Evolutionary conservation across 2,329 filamentous ascomycete genomes (phyloP).

Genomic region (Aspergillus fumigatus): DNA sequence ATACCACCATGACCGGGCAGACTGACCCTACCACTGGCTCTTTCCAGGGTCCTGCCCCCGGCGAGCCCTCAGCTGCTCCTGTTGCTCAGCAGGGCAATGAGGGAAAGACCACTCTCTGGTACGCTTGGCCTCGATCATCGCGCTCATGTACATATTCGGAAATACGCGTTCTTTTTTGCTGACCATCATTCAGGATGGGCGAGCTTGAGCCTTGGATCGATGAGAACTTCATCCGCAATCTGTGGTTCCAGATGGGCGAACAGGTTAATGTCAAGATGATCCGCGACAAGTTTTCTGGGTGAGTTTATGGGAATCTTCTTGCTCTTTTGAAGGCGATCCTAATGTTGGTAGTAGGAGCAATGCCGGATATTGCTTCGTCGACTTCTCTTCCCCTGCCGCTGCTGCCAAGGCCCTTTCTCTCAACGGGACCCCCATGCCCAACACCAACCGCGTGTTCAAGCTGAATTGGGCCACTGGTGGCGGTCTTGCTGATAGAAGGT

Average conservation of each 20-base stretch:
- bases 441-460: slow-evolving; percentile 94
- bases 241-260: slow-evolving; percentile 91
- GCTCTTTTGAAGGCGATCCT: slow-evolving; percentile 24
- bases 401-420: slow-evolving; percentile 86
- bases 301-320: slow-evolving; percentile 33
- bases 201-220: slow-evolving; percentile 99
- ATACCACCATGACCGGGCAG: slow-evolving; percentile 53
- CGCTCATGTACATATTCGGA: background rate
- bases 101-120: slow-evolving; percentile 55
- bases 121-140: slow-evolving; percentile 18
- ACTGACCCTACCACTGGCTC: slow-evolving; percentile 52
- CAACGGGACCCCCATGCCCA: slow-evolving; percentile 85
- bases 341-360: slow-evolving; percentile 62
- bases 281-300: slow-evolving; percentile 98
- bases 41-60: slow-evolving; percentile 46
- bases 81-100: slow-evolving; percentile 50
- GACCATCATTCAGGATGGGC: slow-evolving; percentile 72
- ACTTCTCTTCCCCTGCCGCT: slow-evolving; percentile 77
- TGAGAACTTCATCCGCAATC: slow-evolving; percentile 94
- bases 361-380: slow-evolving; percentile 97
- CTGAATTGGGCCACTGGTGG: slow-evolving; percentile 99
- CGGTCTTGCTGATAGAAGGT: slow-evolving; percentile 89
- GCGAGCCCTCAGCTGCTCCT: slow-evolving; percentile 37
- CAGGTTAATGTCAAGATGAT: slow-evolving; percentile 99
- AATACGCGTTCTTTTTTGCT: slow-evolving; percentile 8